Conservation (phyloP, 257 asterid species). For the Haberlea rhodopensis region DNA sequence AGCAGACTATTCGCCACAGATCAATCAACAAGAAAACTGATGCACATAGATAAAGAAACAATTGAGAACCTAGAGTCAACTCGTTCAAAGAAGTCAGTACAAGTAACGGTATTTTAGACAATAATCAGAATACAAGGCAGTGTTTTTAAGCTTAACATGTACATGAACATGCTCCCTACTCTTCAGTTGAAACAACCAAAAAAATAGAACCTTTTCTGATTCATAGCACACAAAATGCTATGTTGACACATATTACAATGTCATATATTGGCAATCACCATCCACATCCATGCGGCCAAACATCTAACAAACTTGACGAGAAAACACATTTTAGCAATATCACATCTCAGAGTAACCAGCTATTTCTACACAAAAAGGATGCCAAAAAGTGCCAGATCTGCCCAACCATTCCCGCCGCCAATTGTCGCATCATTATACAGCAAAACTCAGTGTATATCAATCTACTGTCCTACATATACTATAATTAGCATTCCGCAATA, state of each 20-base stretch:
- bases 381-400: neutral
- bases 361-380: slow-evolving; percentile 1
- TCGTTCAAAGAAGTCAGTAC: slow-evolving; percentile 2
- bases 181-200: slow-evolving; percentile 6
- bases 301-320: slow-evolving; percentile 6
- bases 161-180: neutral
- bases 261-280: slow-evolving; percentile 11
- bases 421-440: neutral
- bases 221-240: neutral
- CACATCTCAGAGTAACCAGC: too few species aligned
- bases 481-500: neutral
- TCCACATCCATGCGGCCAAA: slow-evolving; percentile 2
- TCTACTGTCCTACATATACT: too few species aligned
- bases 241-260: slow-evolving; percentile 4
- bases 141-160: neutral
- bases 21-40: slow-evolving; percentile 22
- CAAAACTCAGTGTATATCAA: too few species aligned
- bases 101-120: neutral
- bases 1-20: slow-evolving; percentile 4
- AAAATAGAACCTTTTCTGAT: neutral
- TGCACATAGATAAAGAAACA: neutral
- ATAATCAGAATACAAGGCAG: neutral
- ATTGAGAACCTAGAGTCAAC: slow-evolving; percentile 1
- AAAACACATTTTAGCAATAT: slow-evolving; percentile 3
- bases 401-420: neutral